Evolutionary conservation across 2,329 filamentous ascomycete species (phyloP), one percentile per base, ranked within the genome.

Genomic region (Arthrobotrys pseudoclavata): DNA sequence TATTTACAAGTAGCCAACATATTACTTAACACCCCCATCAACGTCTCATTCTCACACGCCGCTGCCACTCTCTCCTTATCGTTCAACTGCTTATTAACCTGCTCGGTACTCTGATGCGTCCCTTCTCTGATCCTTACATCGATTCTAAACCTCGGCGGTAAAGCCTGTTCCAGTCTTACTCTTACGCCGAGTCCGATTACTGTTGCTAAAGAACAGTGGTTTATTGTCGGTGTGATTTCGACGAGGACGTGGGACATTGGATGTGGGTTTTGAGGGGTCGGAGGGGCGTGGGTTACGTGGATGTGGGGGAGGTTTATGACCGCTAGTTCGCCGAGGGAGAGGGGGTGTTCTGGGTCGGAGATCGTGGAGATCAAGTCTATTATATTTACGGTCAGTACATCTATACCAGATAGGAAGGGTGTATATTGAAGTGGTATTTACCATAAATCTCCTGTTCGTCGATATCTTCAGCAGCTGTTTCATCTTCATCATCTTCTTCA

Each of bases 221-320:
- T 96, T 82, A 98, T 96, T 26, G 96, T 99, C 9, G 96, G 96
- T 10, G 96, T 99, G 80, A 99, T 91, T 82, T 97, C 89, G 50
- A 99, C 93, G 2, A 91, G 88, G 40, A 98, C 93, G 45, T 86
- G 91, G 85, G 86, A 94, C 40, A 86, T 86, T 77, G 86, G 85
- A 15, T 61, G 42, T 24, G 53, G 74, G 34, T 71, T 77, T 55
- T 45, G 20, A 1, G 74, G 74, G 40, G 88, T 88, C n/a, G 91
- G 87, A 5, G 91, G 88, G 60, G 90, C 89, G 45, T 81, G 79
- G 52, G 86, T 86, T 80, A 99, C 93, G 82, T 89, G 87, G 81
- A 99, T 97, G 84, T 99, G 96, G 34, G 92, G 91, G n/a, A 99
- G 89, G 81, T 96, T 97, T 80, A 99, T 94, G 64, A 99, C 96